These are phyloP conservation scores for Conticribra weissflogii DNA, from an alignment of 108 stramenopile genomes.

Conservation along the genomic window DNA sequence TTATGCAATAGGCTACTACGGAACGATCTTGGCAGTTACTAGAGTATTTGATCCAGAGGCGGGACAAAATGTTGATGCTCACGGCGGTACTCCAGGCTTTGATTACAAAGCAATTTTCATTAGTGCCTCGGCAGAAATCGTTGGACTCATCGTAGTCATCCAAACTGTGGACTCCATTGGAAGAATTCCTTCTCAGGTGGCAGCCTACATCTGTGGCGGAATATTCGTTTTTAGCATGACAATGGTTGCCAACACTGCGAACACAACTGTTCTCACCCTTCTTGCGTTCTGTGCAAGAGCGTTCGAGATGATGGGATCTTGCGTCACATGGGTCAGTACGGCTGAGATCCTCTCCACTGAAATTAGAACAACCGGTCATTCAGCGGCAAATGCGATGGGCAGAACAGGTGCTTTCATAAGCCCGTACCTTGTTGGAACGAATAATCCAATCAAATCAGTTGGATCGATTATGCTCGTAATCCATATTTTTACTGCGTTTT, in stretches of 20 bases:
- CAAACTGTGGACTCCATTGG: conserved; percentile 65
- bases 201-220: conserved; percentile 65
- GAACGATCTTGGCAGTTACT: conserved; percentile 54
- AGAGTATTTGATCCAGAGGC: conserved; percentile 53
- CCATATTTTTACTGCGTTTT: conserved; percentile 34
- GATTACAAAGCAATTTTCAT: conserved; percentile 74
- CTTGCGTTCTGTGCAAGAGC: conserved; percentile 70
- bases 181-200: conserved; percentile 64
- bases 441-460: conserved; percentile 40
- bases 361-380: conserved; percentile 77
- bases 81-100: conserved; percentile 46
- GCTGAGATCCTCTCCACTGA: conserved; percentile 83
- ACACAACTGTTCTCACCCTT: conserved; percentile 8
- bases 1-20: conserved; percentile 74
- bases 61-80: conserved; percentile 9
- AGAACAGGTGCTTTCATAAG: conserved; percentile 64
- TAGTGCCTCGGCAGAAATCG: conserved; percentile 66
- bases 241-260: conserved; percentile 18
- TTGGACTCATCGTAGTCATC: conserved; percentile 69
- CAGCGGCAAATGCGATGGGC: conserved; percentile 79
- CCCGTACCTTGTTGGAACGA: conserved; percentile 65
- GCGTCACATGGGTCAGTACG: conserved; percentile 74
- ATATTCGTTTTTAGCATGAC: conserved; percentile 42
- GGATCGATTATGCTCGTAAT: conserved; percentile 31
- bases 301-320: conserved; percentile 75